Evolutionary conservation across 2,329 filamentous ascomycete genomes (phyloP).

Genomic region (Apiospora hydei): DNA sequence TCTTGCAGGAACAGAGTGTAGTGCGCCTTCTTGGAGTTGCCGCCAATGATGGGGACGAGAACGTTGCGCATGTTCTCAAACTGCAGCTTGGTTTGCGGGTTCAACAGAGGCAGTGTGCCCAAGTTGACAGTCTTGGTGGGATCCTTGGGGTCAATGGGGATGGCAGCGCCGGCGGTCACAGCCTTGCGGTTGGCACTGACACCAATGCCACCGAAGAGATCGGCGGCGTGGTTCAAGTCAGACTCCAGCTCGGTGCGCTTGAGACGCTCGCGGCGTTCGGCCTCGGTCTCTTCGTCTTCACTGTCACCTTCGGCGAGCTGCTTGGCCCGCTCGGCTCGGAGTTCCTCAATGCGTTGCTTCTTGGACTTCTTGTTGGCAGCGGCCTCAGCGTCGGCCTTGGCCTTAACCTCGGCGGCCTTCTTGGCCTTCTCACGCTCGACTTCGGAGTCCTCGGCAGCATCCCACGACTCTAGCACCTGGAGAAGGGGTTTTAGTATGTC

Average conservation of each 20-base stretch:
- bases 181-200: conserved; percentile 70
- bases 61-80: conserved; percentile 82
- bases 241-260: conserved; percentile 83
- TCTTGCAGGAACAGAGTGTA: conserved; percentile 92
- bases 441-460: conserved; percentile 95
- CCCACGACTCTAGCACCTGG: conserved; percentile 94
- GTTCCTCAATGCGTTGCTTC: conserved; percentile 83
- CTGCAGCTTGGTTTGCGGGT: conserved; percentile 84
- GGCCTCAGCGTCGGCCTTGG: conserved; percentile 86
- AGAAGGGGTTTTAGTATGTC: not conserved
- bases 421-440: conserved; percentile 94
- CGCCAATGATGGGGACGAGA: conserved; percentile 78
- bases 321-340: conserved; percentile 67
- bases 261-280: conserved; percentile 76
- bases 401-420: conserved; percentile 85
- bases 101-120: conserved; percentile 81
- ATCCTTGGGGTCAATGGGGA: conserved; percentile 75
- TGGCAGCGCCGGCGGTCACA: conserved; percentile 68
- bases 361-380: conserved; percentile 92
- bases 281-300: conserved; percentile 76
- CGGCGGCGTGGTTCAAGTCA: conserved; percentile 88
- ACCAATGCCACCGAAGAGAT: conserved; percentile 80
- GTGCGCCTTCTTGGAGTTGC: conserved; percentile 85
- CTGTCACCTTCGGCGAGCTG: conserved; percentile 60
- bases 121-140: conserved; percentile 84